phyloP scores from a whole-genome alignment of 371 early-diverging fungal genomes.

The Apophysomyces elegans region DNA sequence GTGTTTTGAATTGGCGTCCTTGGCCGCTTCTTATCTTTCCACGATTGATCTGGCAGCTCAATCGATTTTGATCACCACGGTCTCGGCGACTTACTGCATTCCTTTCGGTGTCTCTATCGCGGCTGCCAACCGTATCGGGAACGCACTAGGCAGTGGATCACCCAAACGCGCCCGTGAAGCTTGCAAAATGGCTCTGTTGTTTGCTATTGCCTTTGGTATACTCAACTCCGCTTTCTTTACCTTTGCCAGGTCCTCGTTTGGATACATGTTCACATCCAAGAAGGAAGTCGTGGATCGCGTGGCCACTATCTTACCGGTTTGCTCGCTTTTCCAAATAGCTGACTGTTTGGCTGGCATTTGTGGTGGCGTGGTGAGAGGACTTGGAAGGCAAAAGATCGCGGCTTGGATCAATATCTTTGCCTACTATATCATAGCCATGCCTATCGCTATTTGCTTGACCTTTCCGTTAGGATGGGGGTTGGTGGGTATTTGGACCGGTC shows the following conservation, averaged over 20 bases:
- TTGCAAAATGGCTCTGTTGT: constrained; percentile 47
- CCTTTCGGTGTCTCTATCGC: constrained; percentile 77
- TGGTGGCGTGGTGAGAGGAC: constrained; percentile 76
- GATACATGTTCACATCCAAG: constrained; percentile 74
- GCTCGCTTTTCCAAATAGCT: constrained; percentile 80
- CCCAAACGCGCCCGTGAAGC: constrained; percentile 51
- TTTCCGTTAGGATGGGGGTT: constrained; percentile 61
- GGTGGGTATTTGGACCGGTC: constrained; percentile 71
- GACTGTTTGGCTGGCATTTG: constrained; percentile 72
- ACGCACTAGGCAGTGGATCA: constrained; percentile 61
- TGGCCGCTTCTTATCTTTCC: constrained; percentile 76
- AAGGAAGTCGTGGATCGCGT: constrained; percentile 69
- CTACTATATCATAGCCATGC: constrained; percentile 73
- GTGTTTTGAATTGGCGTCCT: constrained; percentile 51
- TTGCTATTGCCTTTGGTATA: constrained; percentile 47
- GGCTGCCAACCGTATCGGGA: constrained; percentile 83
- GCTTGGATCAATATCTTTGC: constrained; percentile 71
- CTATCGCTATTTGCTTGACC: constrained; percentile 66
- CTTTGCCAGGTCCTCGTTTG: constrained; percentile 52
- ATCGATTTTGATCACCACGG: constrained; percentile 77
- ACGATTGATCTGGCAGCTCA: constrained; percentile 84
- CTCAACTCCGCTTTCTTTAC: constrained; percentile 45
- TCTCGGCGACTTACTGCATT: constrained; percentile 71
- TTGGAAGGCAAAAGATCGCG: constrained; percentile 72
- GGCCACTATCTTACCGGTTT: constrained; percentile 73